phyloP scores from a whole-genome alignment of 306 rosid species.

The Rosa chinensis region DNA sequence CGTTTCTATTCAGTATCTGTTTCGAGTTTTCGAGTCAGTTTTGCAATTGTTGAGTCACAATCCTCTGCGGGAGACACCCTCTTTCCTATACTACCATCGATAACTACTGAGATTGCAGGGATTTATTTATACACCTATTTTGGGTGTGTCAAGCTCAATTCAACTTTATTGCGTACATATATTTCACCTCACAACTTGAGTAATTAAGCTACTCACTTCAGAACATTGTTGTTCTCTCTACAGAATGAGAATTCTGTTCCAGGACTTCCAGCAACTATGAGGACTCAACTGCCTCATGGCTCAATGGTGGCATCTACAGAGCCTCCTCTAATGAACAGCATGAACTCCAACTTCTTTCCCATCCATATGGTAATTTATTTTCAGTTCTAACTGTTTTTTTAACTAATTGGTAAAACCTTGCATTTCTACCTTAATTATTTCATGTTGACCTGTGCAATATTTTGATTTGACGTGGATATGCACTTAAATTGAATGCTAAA shows the following conservation, averaged over 20 bases:
- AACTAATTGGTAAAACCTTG: neutral
- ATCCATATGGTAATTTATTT: constrained; percentile 44
- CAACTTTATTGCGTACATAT: neutral
- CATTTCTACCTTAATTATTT: neutral
- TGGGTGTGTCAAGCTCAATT: neutral
- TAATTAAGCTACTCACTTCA: neutral
- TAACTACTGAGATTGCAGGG: too few species aligned
- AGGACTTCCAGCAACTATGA: constrained; percentile 32
- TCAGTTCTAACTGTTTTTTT: neutral
- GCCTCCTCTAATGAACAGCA: constrained; percentile 44
- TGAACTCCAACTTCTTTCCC: constrained; percentile 48
- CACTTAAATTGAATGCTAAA: neutral
- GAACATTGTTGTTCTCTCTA: neutral
- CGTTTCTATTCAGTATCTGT: too few species aligned
- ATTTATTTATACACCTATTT: too few species aligned
- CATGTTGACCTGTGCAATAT: neutral
- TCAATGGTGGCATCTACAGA: constrained; percentile 43
- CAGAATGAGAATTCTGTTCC: constrained; percentile 55
- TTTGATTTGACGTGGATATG: neutral
- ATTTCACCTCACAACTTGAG: neutral
- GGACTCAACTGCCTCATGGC: constrained; percentile 44
- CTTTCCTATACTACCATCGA: too few species aligned
- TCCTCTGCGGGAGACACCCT: too few species aligned
- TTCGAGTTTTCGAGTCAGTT: too few species aligned
- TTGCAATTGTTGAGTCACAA: too few species aligned